Conservation (phyloP, 2,329 filamentous ascomycete genomes). For the Pseudocercospora cruenta region DNA sequence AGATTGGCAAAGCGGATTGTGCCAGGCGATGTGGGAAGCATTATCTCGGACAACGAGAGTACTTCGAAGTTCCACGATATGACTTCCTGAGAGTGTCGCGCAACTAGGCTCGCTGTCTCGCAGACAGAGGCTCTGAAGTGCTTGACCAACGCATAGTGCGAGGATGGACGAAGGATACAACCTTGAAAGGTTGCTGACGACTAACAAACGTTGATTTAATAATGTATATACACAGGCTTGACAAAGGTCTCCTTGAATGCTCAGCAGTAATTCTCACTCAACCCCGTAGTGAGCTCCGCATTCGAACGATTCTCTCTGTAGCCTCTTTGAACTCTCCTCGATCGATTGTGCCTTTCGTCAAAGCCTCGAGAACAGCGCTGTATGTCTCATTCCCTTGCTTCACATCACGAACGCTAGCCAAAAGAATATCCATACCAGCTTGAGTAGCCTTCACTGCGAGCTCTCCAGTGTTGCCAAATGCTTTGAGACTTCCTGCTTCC, state of each 20-base stretch:
- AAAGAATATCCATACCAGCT: slow-evolving; percentile 26
- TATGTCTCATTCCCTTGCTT: slow-evolving; percentile 18
- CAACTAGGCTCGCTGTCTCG: too few relatives aligned
- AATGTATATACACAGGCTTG: neutral
- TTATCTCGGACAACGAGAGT: neutral
- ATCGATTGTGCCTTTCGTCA: slow-evolving; percentile 17
- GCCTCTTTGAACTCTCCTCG: slow-evolving; percentile 21
- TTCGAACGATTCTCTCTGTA: slow-evolving; percentile 17
- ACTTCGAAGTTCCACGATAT: neutral
- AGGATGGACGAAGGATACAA: neutral
- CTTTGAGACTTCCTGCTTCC: slow-evolving; percentile 22
- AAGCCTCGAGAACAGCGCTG: slow-evolving; percentile 14
- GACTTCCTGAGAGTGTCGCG: neutral
- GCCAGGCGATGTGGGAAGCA: neutral
- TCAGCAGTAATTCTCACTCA: neutral
- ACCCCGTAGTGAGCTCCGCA: slow-evolving; percentile 9
- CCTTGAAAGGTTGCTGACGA: neutral
- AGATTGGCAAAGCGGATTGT: neutral
- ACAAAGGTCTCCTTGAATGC: neutral
- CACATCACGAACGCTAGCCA: slow-evolving; percentile 18
- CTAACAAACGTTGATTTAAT: neutral
- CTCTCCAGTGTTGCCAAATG: slow-evolving; percentile 18
- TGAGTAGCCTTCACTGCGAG: slow-evolving; percentile 17
- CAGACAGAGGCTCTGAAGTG: too few relatives aligned
- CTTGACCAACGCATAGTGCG: neutral